Evolutionary conservation across 2,329 filamentous ascomycete species (phyloP).

Genomic region (Nothophaeocryptopus gaeumannii): DNA sequence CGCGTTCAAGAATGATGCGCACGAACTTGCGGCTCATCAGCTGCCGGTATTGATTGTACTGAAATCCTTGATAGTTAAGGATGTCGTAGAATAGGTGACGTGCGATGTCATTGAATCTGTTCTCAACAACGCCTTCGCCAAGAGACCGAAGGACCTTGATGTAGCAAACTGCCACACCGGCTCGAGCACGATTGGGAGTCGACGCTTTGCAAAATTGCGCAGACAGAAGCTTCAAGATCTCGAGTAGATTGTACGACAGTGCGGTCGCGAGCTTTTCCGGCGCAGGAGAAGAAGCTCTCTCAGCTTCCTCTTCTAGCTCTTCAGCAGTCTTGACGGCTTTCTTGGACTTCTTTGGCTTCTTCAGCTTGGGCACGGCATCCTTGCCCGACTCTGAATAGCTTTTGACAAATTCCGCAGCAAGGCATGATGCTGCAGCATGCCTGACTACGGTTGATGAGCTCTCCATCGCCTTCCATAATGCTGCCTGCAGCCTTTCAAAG

Average conservation of each 20-base stretch:
- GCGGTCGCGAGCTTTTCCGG: conserved; percentile 69
- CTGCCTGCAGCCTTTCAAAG: conserved; percentile 81
- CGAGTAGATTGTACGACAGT: conserved; percentile 70
- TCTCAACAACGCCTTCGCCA: conserved; percentile 78
- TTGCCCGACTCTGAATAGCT: conserved; percentile 64
- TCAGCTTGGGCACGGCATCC: conserved; percentile 56
- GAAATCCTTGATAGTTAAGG: conserved; percentile 70
- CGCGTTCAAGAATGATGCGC: conserved; percentile 76
- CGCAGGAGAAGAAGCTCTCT: conserved; percentile 70
- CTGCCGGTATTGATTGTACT: conserved; percentile 81
- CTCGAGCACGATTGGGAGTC: conserved; percentile 75
- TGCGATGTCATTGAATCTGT: conserved; percentile 76
- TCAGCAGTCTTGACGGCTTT: conserved; percentile 59
- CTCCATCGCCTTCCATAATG: conserved; percentile 84
- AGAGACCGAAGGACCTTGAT: conserved; percentile 74
- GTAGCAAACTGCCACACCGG: conserved; percentile 84
- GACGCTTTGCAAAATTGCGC: conserved; percentile 74
- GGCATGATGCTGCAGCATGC: conserved; percentile 79
- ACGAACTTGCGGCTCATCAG: conserved; percentile 82
- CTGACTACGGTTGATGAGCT: conserved; percentile 71
- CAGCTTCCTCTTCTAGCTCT: conserved; percentile 64
- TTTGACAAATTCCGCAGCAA: conserved; percentile 80
- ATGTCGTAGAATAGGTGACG: conserved; percentile 78
- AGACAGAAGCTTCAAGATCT: conserved; percentile 76
- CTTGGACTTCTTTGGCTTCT: conserved; percentile 71